A percentile compares a stretch with the other conserved stretches of the same genome.
These are phyloP conservation scores for Ustilago vetiveriae DNA, from an alignment of 1,284 basidiomycete genomes.

Conservation along the genomic window DNA sequence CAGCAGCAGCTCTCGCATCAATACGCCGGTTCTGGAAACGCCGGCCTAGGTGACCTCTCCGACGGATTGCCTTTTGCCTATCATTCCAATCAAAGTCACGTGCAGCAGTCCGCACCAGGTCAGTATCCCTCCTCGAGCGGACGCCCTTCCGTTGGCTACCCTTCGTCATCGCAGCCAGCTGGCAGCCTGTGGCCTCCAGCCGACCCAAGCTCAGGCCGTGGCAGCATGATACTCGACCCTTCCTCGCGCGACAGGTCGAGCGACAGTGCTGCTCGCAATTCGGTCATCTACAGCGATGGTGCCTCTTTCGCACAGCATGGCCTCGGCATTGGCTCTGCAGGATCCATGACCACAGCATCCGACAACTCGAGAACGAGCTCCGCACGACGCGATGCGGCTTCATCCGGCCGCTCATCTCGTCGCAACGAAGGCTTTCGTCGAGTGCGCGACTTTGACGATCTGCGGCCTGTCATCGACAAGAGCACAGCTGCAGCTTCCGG, in stretches of 20 bases:
- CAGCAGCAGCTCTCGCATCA: constrained; percentile 27
- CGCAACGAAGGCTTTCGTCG: constrained; percentile 57
- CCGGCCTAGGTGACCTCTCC: constrained; percentile 35
- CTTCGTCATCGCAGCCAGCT: constrained; percentile 2
- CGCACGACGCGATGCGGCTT: constrained; percentile 6
- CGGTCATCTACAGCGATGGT: constrained; percentile 33
- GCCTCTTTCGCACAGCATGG: constrained; percentile 33
- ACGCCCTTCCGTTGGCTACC: constrained; percentile 3
- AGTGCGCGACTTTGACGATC: constrained; percentile 58
- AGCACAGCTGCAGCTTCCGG: constrained; percentile 37
- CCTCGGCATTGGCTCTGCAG: constrained; percentile 33
- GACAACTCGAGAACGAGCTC: constrained; percentile 44
- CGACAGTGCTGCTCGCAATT: constrained; percentile 34
- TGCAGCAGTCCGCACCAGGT: constrained; percentile 14
- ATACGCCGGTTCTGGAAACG: constrained; percentile 12
- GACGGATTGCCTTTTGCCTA: constrained; percentile 45
- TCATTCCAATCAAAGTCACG: constrained; percentile 18
- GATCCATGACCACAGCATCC: constrained; percentile 41
- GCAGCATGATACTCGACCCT: constrained; percentile 43
- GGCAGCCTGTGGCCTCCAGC: constrained; percentile 28
- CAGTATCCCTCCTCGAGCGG: constrained; percentile 25
- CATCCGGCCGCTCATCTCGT: constrained; percentile 23
- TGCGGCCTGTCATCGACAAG: constrained; percentile 56
- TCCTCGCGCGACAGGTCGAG: constrained; percentile 21
- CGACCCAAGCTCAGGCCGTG: constrained; percentile 5